phyloP scores from a whole-genome alignment of 176 grass and related monocot genomes.

The Rhynchospora breviuscula region DNA sequence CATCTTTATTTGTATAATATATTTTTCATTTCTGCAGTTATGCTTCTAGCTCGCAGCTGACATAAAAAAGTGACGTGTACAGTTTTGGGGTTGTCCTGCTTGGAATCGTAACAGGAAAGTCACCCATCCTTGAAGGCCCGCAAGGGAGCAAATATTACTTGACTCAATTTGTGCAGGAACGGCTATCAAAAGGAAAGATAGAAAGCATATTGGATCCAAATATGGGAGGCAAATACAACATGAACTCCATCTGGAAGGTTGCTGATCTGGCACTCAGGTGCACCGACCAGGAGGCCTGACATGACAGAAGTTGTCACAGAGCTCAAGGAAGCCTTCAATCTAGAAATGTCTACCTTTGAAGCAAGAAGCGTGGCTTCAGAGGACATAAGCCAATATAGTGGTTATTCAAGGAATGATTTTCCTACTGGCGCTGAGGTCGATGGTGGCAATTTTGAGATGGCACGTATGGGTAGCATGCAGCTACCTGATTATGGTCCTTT shows the following conservation, averaged over 20 bases:
- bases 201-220: constrained; percentile 24
- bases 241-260: constrained; percentile 39
- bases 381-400: neutral
- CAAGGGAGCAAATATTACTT: neutral
- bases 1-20: neutral
- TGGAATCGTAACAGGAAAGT: constrained; percentile 35
- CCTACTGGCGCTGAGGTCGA: neutral
- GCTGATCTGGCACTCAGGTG: constrained; percentile 34
- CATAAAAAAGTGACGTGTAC: constrained; percentile 46
- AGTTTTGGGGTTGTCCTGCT: constrained; percentile 41
- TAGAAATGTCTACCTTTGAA: constrained; percentile 5
- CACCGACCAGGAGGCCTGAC: constrained; percentile 19
- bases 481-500: constrained; percentile 1
- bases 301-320: constrained; percentile 10
- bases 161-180: constrained; percentile 15
- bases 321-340: neutral
- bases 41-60: constrained; percentile 22
- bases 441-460: neutral
- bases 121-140: neutral
- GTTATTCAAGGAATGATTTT: constrained; percentile 4
- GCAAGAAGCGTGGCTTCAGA: neutral
- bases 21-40: constrained; percentile 26
- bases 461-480: neutral
- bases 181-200: constrained; percentile 29
- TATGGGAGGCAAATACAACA: constrained; percentile 12